Percentiles rank a stretch among this genome's conserved stretches.
Conservation (phyloP, 2,329 filamentous ascomycete genomes). For the Ophiognomonia clavigignenti-juglandacearum region DNA sequence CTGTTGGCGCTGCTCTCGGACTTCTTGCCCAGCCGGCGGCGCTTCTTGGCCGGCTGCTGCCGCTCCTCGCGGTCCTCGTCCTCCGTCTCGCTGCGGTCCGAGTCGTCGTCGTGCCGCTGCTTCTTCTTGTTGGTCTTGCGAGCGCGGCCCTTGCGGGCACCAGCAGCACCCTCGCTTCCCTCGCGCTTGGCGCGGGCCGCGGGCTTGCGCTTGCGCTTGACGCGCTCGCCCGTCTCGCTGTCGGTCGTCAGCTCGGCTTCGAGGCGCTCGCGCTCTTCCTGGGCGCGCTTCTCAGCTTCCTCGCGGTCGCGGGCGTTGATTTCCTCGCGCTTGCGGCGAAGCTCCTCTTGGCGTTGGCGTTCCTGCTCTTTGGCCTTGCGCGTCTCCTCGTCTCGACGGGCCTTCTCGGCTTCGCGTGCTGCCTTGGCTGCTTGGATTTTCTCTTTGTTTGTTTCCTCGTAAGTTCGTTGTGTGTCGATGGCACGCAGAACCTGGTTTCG, state of each 20-base stretch:
- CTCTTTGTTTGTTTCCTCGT: conserved; percentile 87
- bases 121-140: conserved; percentile 56
- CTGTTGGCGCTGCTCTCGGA: conserved; percentile 51
- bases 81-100: conserved; percentile 41
- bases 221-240: conserved; percentile 73
- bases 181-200: conserved; percentile 28
- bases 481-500: conserved; percentile 85
- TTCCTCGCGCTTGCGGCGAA: conserved; percentile 78
- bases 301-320: conserved; percentile 73
- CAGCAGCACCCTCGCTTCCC: conserved; percentile 25
- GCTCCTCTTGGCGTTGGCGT: conserved; percentile 69
- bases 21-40: conserved; percentile 48
- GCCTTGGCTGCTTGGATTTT: conserved; percentile 79
- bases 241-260: conserved; percentile 80
- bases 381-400: conserved; percentile 71
- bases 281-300: conserved; percentile 64
- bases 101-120: conserved; percentile 39
- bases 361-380: conserved; percentile 64
- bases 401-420: conserved; percentile 74
- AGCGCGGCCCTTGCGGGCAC: conserved; percentile 30
- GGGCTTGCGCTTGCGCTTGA: conserved; percentile 70
- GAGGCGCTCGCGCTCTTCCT: conserved; percentile 63
- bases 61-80: no score
- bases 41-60: conserved; percentile 56
- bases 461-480: conserved; percentile 78